These are phyloP conservation scores for Penicillium frequentans DNA, from an alignment of 2,329 filamentous ascomycete genomes.

Conservation along the genomic window DNA sequence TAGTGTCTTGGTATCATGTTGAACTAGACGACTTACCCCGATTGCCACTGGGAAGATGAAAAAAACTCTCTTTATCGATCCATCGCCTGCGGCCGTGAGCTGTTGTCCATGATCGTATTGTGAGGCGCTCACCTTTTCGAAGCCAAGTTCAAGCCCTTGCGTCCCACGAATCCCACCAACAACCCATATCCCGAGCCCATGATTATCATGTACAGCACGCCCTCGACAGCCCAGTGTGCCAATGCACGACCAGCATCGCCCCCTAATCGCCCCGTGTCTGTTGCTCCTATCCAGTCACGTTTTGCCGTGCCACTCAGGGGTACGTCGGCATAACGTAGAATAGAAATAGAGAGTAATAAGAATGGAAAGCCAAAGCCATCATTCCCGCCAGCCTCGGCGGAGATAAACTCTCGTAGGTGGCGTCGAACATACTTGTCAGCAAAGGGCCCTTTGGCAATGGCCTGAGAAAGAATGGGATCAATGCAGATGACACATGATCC, in stretches of 20 bases:
- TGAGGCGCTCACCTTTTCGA: slow-evolving; percentile 26
- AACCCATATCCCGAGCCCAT: slow-evolving; percentile 55
- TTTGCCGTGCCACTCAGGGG: slow-evolving; percentile 19
- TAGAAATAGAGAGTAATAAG: slow-evolving; percentile 58
- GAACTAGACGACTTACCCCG: slow-evolving; percentile 36
- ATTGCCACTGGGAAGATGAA: slow-evolving; percentile 54
- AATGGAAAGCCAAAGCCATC: slow-evolving; percentile 65
- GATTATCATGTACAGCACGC: slow-evolving; percentile 60
- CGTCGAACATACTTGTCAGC: slow-evolving; percentile 62
- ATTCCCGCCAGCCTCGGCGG: slow-evolving; percentile 61
- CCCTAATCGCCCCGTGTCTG: slow-evolving; percentile 52
- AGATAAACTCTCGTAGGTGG: slow-evolving; percentile 61
- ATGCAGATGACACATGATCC: slow-evolving; percentile 63
- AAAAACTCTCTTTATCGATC: slow-evolving; percentile 57
- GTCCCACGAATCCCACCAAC: slow-evolving; percentile 50
- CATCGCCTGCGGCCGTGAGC: slow-evolving; percentile 42
- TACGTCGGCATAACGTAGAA: slow-evolving; percentile 55
- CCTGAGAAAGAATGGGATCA: slow-evolving; percentile 63
- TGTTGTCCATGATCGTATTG: background rate
- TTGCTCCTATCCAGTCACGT: slow-evolving; percentile 31
- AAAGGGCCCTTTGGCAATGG: slow-evolving; percentile 63
- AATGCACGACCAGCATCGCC: slow-evolving; percentile 54
- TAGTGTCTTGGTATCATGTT: background rate
- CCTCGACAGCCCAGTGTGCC: slow-evolving; percentile 60
- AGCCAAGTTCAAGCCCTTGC: slow-evolving; percentile 48